Conservation (phyloP, 2,329 filamentous ascomycete species). For the Cladosporium velox region DNA sequence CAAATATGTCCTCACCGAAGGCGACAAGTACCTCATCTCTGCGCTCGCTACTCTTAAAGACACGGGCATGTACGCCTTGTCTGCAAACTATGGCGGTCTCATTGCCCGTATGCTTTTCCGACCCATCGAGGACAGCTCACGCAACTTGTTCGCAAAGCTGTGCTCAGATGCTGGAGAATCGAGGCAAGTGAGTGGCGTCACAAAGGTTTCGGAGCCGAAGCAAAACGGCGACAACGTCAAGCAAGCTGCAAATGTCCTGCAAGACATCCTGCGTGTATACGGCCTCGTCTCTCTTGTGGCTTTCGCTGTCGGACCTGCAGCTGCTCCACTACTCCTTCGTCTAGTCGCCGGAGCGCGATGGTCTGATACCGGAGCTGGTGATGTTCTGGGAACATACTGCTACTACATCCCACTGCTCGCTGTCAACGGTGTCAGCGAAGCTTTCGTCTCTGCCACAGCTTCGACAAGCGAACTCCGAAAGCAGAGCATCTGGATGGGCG, state of each 20-base stretch:
- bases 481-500: constrained; percentile 82
- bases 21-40: constrained; percentile 86
- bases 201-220: constrained; percentile 11
- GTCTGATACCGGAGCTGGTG: constrained; percentile 70
- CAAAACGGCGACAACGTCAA: constrained; percentile 28
- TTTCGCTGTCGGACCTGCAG: constrained; percentile 69
- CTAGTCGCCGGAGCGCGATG: constrained; percentile 77
- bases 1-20: constrained; percentile 92
- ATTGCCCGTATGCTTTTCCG: constrained; percentile 88
- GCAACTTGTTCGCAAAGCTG: constrained; percentile 83
- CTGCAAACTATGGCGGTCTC: constrained; percentile 88
- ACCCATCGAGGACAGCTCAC: constrained; percentile 89
- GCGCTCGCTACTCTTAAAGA: constrained; percentile 73
- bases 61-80: constrained; percentile 89
- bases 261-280: constrained; percentile 71
- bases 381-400: constrained; percentile 77
- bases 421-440: constrained; percentile 87
- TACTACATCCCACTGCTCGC: constrained; percentile 93
- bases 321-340: constrained; percentile 71
- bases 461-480: constrained; percentile 70
- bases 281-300: constrained; percentile 70
- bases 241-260: constrained; percentile 56
- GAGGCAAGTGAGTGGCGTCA: constrained; percentile 13
- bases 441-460: constrained; percentile 88
- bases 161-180: constrained; percentile 48